Evolutionary conservation across 345 rosid species (phyloP).

Genomic region (Salix brachista): DNA sequence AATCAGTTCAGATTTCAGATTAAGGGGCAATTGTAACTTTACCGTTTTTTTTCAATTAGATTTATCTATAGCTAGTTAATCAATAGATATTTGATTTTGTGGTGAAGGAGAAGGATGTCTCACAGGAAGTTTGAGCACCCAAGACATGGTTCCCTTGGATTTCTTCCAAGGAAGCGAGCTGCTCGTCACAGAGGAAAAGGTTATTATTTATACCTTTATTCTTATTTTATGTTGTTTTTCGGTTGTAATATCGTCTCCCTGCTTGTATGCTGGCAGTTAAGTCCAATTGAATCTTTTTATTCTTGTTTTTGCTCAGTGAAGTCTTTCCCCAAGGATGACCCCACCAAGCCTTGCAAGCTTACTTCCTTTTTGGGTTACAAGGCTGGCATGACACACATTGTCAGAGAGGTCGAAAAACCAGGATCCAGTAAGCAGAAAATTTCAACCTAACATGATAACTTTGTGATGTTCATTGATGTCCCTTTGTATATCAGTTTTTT

Average conservation of each 20-base stretch:
- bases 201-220: not conserved
- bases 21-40: not conserved
- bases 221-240: not conserved
- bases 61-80: not conserved
- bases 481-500: not conserved
- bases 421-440: slow-evolving; percentile 61
- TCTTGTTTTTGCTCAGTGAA: slow-evolving; percentile 46
- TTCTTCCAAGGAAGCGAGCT: slow-evolving; percentile 85
- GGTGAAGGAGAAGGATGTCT: slow-evolving; percentile 53
- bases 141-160: slow-evolving; percentile 88
- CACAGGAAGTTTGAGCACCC: slow-evolving; percentile 98
- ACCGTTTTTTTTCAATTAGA: not conserved
- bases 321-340: slow-evolving; percentile 88
- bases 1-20: no score
- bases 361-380: slow-evolving; percentile 90
- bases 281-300: not conserved
- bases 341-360: slow-evolving; percentile 65
- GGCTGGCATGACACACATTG: slow-evolving; percentile 95
- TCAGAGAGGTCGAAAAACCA: slow-evolving; percentile 80
- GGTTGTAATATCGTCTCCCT: not conserved
- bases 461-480: no score
- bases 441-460: not conserved
- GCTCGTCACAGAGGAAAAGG: slow-evolving; percentile 89
- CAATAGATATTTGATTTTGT: not conserved
- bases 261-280: not conserved